These are phyloP conservation scores for Punica granatum DNA, from an alignment of 345 rosid genomes.

Conservation along the genomic window DNA sequence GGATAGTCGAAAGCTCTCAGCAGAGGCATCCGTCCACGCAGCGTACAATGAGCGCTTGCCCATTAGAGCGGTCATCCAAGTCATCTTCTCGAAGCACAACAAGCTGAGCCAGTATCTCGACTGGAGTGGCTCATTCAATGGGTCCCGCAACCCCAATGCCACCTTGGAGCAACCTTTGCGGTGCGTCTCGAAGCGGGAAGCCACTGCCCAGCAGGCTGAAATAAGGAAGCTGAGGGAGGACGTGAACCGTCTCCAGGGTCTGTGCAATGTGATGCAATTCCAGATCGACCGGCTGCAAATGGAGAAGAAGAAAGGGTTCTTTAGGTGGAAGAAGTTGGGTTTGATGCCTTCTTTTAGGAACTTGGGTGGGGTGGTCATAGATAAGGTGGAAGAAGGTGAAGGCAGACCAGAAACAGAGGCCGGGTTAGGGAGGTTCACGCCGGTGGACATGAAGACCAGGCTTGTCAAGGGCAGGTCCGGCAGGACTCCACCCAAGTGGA, in stretches of 20 bases:
- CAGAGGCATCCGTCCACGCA: conserved; percentile 76
- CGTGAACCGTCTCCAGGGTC: conserved; percentile 50
- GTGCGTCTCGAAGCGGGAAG: conserved; percentile 66
- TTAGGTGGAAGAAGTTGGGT: conserved; percentile 68
- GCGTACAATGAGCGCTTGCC: conserved; percentile 84
- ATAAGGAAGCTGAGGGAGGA: conserved; percentile 60
- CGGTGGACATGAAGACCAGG: conserved; percentile 49
- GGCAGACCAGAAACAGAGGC: conserved; percentile 20
- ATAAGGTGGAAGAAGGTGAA: conserved; percentile 17
- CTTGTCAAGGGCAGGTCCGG: conserved; percentile 31
- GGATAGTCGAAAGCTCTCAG: conserved; percentile 61
- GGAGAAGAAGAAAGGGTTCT: conserved; percentile 60
- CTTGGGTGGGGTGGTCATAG: conserved; percentile 22
- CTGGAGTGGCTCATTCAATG: conserved; percentile 59
- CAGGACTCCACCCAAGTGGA: conserved; percentile 48
- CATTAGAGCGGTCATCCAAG: conserved; percentile 70
- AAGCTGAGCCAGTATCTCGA: conserved; percentile 49
- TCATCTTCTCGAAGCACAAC: conserved; percentile 62
- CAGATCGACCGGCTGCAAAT: conserved; percentile 60
- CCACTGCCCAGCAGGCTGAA: conserved; percentile 50
- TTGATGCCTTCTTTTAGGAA: conserved; percentile 38
- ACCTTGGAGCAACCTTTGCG: conserved; percentile 32
- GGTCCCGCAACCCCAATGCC: conserved; percentile 44
- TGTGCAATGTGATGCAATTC: conserved; percentile 41
- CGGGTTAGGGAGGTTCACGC: conserved; percentile 41